Evolutionary conservation across 1,284 basidiomycete species (phyloP), one percentile per base, ranked within the genome.

Genomic region (Sanguinoderma infundibulare): DNA sequence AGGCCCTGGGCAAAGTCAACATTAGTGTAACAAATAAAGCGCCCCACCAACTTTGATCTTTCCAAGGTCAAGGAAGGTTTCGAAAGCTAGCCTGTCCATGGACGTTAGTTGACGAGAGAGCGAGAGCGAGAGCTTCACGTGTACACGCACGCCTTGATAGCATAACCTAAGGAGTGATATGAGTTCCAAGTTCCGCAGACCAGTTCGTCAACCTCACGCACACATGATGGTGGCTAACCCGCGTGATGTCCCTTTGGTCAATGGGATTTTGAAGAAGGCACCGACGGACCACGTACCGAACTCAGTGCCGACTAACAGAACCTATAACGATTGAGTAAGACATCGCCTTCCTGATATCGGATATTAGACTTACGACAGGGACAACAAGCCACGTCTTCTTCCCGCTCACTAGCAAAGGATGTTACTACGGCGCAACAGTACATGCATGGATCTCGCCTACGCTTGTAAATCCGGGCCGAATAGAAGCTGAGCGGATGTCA

Each of bases 381-480:
- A 71, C 60, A 5, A 78, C 76, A 36, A 85, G 71, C 7, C 71
- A 69, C 10, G 76, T 57, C 53, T 82, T 84, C 49, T 75, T 74
- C 49, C 76, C 76, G 74, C 83, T 84, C 64, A 86, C 83, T 62
- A 30, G 26, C 12, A 4, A 12, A 17, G 9, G 20, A 14, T 5
- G 39, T 55, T 30, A 47, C 20, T 14, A 22, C 15, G 7, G 24
- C 5, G 20, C 42, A 8, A 12, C 8, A 46, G n/a, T 2, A n/a
- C 7, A 9, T 12, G 24, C 2, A 40, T 7, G 47, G 47, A 3
- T 17, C 60, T 58, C n/a, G n/a, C n/a, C n/a, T 30, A 63, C 61
- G 32, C 60, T 78, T 79, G 79, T 81, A 85, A 17, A 85, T 81
- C 17, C 84, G 78, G 63, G 80, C 64, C 30, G 80, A 76, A 63